A percentile compares a stretch with the other conserved stretches of the same genome.
These are phyloP conservation scores for Populus davidiana DNA, from an alignment of 345 rosid genomes.

Conservation along the genomic window DNA sequence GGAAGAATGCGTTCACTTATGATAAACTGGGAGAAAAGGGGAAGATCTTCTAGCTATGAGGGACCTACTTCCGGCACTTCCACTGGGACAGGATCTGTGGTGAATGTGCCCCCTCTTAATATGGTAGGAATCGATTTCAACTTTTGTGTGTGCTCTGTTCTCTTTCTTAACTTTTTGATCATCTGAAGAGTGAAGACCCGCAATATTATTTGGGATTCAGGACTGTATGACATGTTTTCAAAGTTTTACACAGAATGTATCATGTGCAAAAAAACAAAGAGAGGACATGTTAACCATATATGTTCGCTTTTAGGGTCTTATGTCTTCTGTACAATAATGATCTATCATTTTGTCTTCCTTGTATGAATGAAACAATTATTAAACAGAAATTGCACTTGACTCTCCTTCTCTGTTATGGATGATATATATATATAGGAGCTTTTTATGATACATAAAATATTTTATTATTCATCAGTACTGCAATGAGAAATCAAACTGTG, in stretches of 20 bases:
- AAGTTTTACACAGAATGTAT: not conserved
- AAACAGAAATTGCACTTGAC: not conserved
- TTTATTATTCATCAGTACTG: not conserved
- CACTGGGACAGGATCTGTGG: constrained; percentile 38
- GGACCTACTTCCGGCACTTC: constrained; percentile 45
- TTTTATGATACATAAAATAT: not conserved
- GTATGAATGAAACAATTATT: not conserved
- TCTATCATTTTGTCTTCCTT: not conserved
- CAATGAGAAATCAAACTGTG: not conserved
- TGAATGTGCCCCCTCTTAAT: constrained; percentile 45
- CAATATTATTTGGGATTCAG: not conserved
- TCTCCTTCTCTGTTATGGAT: not conserved
- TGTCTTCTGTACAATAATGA: not conserved
- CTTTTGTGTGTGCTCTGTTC: not conserved
- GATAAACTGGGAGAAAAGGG: constrained; percentile 75
- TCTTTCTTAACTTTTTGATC: not conserved
- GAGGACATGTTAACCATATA: not conserved
- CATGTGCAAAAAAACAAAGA: not conserved
- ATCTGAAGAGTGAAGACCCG: not conserved
- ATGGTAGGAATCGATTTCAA: constrained; percentile 38
- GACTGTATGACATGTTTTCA: not conserved
- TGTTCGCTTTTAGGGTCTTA: not conserved
- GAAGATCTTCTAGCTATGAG: constrained; percentile 54
- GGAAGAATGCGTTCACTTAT: constrained; percentile 63
- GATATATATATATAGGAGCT: not conserved